Base-by-base conservation (phyloP, 495 filamentous ascomycete genomes). In the Penicillium riverlandense region DNA sequence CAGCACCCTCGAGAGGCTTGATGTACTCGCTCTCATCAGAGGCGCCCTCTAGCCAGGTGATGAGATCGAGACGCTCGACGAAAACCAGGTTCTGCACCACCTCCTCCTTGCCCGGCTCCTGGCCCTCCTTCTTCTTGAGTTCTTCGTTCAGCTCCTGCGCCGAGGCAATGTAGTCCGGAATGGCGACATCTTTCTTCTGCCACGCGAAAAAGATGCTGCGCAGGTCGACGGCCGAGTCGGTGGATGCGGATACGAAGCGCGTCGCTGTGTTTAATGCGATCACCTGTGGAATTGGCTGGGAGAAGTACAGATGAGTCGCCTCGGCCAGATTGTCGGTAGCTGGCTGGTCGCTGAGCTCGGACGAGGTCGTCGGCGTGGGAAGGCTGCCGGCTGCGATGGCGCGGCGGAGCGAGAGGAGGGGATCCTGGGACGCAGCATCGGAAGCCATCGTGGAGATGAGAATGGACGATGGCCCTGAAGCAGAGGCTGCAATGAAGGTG, bases 161-260 rank as follows among this genome's bases (percentile, higher is more conserved):
- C 7, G 83, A 81, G 37, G 83, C 78, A 63, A 96, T 90, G 72
- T 97, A 97, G 45, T 90, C 88, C 8, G 84, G 82, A 57, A 95
- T 88, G 32, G 83, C 77, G 45, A 80, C 77, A 70, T 96, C 90
- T 61, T 87, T 87, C 61, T 96, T 91, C 59, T 84, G 75, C 85
- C 87, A 99, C 40, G 88, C 86, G 49, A 96, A 94, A 67, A 88
- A 96, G 68, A 97, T 89, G 65, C 83, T 87, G 62, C 92, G 88
- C 33, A 99, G 77, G 61, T 96, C 86, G 49, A 96, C 82, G 1
- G 86, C 73, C 35, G 81, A 78, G 38, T 79, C 75, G 16, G 61
- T 57, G 4, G 61, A 53, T 31, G 78, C 77, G 11, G 83, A 83
- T 38, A 83, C 71, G 72, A 97, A 96, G 48, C 92, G 88, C 35